phyloP scores from a whole-genome alignment of 1,284 basidiomycete species.

The Gomphus bonarii region DNA sequence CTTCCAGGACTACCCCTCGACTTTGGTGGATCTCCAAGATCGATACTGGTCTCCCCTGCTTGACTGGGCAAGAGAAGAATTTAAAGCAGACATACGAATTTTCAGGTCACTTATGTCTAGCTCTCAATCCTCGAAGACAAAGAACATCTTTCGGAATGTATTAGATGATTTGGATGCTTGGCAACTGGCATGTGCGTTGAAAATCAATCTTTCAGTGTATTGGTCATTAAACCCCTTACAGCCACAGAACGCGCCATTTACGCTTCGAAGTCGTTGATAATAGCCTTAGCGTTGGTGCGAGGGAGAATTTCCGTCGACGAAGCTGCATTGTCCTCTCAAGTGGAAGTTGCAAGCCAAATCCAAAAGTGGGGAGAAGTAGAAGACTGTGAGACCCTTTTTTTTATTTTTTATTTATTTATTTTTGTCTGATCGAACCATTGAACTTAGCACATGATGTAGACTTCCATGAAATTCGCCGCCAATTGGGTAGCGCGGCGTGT shows the following conservation, averaged over 20 bases:
- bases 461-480: slow-evolving; percentile 84
- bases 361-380: slow-evolving; percentile 98
- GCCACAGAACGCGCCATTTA: slow-evolving; percentile 91
- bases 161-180: slow-evolving; percentile 64
- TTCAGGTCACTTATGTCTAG: slow-evolving; percentile 61
- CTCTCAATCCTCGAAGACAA: slow-evolving; percentile 59
- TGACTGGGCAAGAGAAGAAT: slow-evolving; percentile 64
- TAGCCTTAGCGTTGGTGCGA: slow-evolving; percentile 77
- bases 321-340: slow-evolving; percentile 79
- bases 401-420: background rate
- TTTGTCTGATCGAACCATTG: slow-evolving; percentile 1
- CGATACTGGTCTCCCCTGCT: slow-evolving; percentile 87
- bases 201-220: background rate
- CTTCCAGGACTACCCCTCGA: slow-evolving; percentile 67
- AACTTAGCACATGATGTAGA: slow-evolving; percentile 87
- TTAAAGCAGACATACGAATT: slow-evolving; percentile 54
- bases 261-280: slow-evolving; percentile 86
- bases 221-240: slow-evolving; percentile 22
- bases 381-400: slow-evolving; percentile 62
- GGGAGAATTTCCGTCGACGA: slow-evolving; percentile 72
- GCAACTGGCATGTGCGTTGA: slow-evolving; percentile 74
- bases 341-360: slow-evolving; percentile 93
- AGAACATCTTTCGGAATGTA: slow-evolving; percentile 45
- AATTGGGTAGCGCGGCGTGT: slow-evolving; percentile 73
- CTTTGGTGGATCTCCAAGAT: slow-evolving; percentile 74